These are phyloP conservation scores for Xylaria curta DNA, from an alignment of 495 filamentous ascomycete species.

Conservation along the genomic window DNA sequence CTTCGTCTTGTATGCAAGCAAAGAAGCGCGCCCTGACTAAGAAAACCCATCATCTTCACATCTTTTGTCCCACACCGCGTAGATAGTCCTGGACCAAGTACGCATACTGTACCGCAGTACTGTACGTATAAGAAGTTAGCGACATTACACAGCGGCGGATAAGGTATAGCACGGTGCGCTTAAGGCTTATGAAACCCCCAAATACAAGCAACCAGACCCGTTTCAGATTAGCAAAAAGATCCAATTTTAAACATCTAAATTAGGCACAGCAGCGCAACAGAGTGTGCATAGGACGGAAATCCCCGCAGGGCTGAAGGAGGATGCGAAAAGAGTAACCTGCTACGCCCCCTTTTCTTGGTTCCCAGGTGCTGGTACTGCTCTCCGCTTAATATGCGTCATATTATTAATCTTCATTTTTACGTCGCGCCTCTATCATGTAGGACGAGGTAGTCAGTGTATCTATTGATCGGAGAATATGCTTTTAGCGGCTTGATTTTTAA, in stretches of 20 bases:
- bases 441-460: not conserved
- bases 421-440: not conserved
- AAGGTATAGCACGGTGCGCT: not conserved
- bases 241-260: slow-evolving; percentile 2
- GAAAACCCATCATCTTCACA: slow-evolving; percentile 2
- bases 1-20: not conserved
- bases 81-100: too few species aligned
- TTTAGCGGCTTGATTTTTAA: not conserved
- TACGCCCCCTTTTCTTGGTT: not conserved
- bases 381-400: not conserved
- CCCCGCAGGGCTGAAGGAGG: slow-evolving; percentile 23
- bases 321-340: not conserved
- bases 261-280: not conserved
- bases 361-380: not conserved
- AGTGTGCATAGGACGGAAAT: not conserved
- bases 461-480: not conserved
- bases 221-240: slow-evolving; percentile 17
- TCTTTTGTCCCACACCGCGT: slow-evolving; percentile 7
- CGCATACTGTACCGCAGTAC: not conserved
- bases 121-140: not conserved
- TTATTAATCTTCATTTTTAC: not conserved
- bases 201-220: not conserved
- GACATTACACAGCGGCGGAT: not conserved
- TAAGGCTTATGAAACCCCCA: not conserved
- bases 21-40: not conserved